These are phyloP conservation scores for Macrolepiota fuliginosa DNA, from an alignment of 768 basidiomycete species.

Conservation along the genomic window DNA sequence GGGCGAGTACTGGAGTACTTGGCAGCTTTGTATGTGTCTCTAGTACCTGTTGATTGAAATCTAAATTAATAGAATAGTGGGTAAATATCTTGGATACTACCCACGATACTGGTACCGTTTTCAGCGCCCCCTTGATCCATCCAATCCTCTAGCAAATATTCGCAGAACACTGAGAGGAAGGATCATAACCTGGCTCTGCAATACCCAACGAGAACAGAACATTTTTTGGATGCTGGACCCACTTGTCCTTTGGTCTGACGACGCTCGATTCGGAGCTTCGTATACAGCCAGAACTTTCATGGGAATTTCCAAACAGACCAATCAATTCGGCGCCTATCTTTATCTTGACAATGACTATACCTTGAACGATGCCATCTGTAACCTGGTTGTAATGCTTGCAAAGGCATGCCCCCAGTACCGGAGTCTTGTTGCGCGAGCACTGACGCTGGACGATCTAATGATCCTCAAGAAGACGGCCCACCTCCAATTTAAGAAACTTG, in stretches of 20 bases:
- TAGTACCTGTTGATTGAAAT: too few relatives aligned
- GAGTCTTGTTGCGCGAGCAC: conserved; percentile 12
- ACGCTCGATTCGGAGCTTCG: too few relatives aligned
- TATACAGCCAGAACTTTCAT: background rate
- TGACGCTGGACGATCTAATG: conserved; percentile 18
- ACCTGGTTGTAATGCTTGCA: conserved; percentile 16
- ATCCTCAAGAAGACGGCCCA: conserved; percentile 16
- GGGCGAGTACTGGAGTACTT: too few relatives aligned
- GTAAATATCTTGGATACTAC: too few relatives aligned
- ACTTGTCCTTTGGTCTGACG: background rate
- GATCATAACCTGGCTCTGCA: background rate
- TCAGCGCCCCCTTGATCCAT: background rate
- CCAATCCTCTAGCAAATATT: background rate
- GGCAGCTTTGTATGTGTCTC: too few relatives aligned
- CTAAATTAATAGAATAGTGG: too few relatives aligned
- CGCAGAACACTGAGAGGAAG: background rate
- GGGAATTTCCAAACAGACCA: background rate
- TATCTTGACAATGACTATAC: background rate
- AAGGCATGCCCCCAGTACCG: conserved; percentile 15
- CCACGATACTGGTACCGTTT: too few relatives aligned
- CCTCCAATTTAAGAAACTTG: conserved; percentile 21
- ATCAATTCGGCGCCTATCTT: background rate
- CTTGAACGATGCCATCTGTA: conserved; percentile 19
- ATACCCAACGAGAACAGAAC: background rate
- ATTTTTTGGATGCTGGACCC: background rate